phyloP scores from a whole-genome alignment of 495 filamentous ascomycete species.

The Penicillium nucicola region DNA sequence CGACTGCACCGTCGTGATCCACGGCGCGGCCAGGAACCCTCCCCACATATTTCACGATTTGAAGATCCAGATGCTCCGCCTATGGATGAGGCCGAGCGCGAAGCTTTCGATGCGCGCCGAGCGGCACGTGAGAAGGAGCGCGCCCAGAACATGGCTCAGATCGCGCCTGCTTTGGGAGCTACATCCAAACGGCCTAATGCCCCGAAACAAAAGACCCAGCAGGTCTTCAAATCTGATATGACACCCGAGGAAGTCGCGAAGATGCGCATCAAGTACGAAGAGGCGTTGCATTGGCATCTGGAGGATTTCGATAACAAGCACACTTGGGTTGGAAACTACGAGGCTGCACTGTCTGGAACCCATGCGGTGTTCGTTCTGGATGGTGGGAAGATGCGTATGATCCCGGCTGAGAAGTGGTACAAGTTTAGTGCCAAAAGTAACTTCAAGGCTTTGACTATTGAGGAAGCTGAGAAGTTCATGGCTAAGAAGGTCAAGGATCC shows the following conservation, averaged over 20 bases:
- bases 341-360: constrained; percentile 75
- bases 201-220: constrained; percentile 62
- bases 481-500: constrained; percentile 67
- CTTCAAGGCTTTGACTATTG: constrained; percentile 75
- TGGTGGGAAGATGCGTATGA: constrained; percentile 68
- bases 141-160: constrained; percentile 79
- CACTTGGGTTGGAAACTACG: constrained; percentile 87
- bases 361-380: constrained; percentile 73
- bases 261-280: constrained; percentile 83
- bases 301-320: constrained; percentile 95
- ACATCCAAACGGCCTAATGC: constrained; percentile 58
- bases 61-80: constrained; percentile 38
- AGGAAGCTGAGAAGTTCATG: constrained; percentile 83
- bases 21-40: constrained; percentile 56
- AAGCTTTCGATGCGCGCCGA: constrained; percentile 64
- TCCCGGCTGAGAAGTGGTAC: constrained; percentile 94
- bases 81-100: constrained; percentile 64
- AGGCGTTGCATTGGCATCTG: constrained; percentile 91
- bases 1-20: constrained; percentile 87
- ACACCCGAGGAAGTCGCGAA: constrained; percentile 78
- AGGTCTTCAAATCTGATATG: constrained; percentile 73
- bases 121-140: constrained; percentile 78
- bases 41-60: constrained; percentile 37
- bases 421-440: constrained; percentile 80
- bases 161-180: constrained; percentile 67